These are phyloP conservation scores for Epichloe hybrida DNA, from an alignment of 2,329 filamentous ascomycete genomes.

Conservation along the genomic window DNA sequence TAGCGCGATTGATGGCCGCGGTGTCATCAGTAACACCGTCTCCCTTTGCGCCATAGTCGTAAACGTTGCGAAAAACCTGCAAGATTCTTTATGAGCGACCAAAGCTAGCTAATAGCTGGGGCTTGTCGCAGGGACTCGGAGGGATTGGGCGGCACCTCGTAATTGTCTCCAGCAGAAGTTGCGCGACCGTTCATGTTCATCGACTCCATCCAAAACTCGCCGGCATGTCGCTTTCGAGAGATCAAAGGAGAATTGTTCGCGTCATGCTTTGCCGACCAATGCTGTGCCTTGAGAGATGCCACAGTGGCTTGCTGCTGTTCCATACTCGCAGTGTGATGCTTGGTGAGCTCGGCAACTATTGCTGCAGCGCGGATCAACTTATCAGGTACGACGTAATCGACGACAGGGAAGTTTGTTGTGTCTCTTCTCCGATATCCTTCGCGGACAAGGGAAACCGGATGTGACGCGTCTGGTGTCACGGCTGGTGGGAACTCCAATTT, in stretches of 20 bases:
- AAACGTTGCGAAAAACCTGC: background rate
- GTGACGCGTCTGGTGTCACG: no score
- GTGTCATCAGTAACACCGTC: constrained; percentile 18
- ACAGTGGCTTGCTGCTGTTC: background rate
- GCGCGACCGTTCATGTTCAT: background rate
- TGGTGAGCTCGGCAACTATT: background rate
- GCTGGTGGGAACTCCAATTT: background rate
- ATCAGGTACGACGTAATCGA: background rate
- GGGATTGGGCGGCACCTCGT: background rate
- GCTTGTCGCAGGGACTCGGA: background rate
- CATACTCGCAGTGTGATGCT: background rate
- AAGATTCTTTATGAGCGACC: background rate
- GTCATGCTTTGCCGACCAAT: background rate
- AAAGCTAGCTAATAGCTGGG: background rate
- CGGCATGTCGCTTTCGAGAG: background rate
- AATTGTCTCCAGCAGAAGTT: background rate
- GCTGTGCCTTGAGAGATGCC: background rate
- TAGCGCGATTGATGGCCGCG: constrained; percentile 36
- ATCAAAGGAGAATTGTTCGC: background rate
- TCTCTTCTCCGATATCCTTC: background rate
- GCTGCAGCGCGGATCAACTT: background rate
- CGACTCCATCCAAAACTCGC: background rate
- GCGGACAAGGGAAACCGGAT: background rate
- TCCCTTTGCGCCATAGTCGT: background rate
- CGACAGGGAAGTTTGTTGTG: background rate